Conservation (phyloP, 495 filamentous ascomycete genomes). For the Penicillium angulare region DNA sequence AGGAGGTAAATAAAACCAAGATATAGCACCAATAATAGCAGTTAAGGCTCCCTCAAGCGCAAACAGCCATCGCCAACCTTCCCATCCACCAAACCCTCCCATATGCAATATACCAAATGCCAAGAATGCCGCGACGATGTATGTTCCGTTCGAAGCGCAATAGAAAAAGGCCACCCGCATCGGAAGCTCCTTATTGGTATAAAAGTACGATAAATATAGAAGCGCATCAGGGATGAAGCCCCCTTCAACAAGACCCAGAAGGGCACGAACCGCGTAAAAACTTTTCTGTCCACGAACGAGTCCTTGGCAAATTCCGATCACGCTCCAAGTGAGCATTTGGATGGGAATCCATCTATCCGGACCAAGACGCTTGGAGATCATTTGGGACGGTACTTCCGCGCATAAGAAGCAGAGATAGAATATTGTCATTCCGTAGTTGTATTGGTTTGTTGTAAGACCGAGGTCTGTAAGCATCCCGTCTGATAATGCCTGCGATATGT, state of each 20-base stretch:
- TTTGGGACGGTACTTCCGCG: constrained; percentile 31
- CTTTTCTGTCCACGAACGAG: constrained; percentile 55
- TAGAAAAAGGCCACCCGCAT: constrained; percentile 48
- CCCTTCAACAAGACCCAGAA: constrained; percentile 67
- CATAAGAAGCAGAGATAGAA: constrained; percentile 8
- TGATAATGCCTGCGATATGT: constrained; percentile 53
- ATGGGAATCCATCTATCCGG: constrained; percentile 34
- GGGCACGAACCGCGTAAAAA: constrained; percentile 58
- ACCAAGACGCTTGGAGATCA: constrained; percentile 7
- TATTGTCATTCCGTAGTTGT: constrained; percentile 19
- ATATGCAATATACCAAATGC: constrained; percentile 48
- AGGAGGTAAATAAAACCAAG: constrained; percentile 55
- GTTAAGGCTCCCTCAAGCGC: constrained; percentile 56
- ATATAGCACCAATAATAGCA: constrained; percentile 47
- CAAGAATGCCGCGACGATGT: constrained; percentile 40
- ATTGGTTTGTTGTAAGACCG: constrained; percentile 47
- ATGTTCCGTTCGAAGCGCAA: constrained; percentile 60
- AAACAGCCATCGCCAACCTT: constrained; percentile 46
- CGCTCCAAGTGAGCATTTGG: constrained; percentile 71
- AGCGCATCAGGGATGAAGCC: constrained; percentile 55
- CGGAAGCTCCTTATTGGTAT: constrained; percentile 59
- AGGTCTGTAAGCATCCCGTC: constrained; percentile 57
- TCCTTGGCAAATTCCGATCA: constrained; percentile 63
- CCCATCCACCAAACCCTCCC: constrained; percentile 29
- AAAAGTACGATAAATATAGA: constrained; percentile 71